Evolutionary conservation across 768 basidiomycete species (phyloP).

Genomic region (Mycena galopus): DNA sequence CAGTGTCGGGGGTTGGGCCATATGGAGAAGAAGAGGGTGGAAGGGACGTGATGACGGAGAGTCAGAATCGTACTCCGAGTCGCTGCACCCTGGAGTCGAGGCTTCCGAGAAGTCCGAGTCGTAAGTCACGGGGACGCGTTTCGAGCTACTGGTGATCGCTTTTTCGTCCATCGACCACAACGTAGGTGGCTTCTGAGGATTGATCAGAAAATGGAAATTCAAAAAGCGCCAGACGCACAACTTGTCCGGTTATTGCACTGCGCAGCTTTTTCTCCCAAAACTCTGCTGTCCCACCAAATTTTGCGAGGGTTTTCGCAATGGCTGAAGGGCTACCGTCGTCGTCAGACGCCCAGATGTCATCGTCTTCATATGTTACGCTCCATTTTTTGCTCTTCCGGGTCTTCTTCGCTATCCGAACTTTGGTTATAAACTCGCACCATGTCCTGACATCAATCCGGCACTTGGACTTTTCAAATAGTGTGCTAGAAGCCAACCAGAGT

Average conservation of each 20-base stretch:
- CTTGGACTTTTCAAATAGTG: conserved; percentile 53
- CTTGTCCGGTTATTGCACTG: conserved; percentile 12
- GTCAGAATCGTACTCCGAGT: conserved; percentile 54
- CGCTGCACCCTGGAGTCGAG: conserved; percentile 55
- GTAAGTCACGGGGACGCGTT: conserved; percentile 47
- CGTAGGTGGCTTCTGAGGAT: neutral
- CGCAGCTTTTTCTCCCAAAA: conserved; percentile 48
- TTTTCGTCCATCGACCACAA: neutral
- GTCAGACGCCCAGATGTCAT: conserved; percentile 23
- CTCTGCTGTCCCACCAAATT: conserved; percentile 46
- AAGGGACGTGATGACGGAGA: conserved; percentile 12
- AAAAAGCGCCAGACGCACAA: neutral
- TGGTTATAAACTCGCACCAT: conserved; percentile 63
- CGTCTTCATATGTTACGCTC: conserved; percentile 37
- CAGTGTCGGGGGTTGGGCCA: conserved; percentile 52
- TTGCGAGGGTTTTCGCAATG: conserved; percentile 40
- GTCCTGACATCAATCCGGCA: conserved; percentile 55
- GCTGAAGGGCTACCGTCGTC: conserved; percentile 16
- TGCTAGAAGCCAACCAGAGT: conserved; percentile 71
- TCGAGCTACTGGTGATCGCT: neutral
- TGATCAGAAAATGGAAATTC: neutral
- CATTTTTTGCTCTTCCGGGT: conserved; percentile 19
- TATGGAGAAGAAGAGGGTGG: conserved; percentile 36
- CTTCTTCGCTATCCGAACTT: conserved; percentile 11
- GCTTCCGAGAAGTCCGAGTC: conserved; percentile 71